Evolutionary conservation across 2,329 filamentous ascomycete genomes (phyloP).

Genomic region (Penicillium capsulatum): DNA sequence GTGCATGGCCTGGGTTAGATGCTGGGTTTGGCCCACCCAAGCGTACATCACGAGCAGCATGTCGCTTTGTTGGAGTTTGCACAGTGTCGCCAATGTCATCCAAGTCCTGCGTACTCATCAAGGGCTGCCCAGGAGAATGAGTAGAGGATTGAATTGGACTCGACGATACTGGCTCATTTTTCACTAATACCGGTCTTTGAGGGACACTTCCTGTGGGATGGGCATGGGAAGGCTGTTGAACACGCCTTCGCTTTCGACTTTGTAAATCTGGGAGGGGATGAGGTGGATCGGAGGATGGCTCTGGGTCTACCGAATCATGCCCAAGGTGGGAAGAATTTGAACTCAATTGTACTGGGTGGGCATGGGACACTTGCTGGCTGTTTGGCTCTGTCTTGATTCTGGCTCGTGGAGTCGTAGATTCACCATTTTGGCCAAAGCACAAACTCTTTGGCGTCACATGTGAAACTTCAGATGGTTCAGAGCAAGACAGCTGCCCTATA

Average conservation of each 20-base stretch:
- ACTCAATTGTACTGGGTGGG: conserved; percentile 5
- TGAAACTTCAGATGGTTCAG: neutral
- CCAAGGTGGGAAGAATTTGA: conserved; percentile 18
- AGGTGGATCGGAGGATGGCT: conserved; percentile 5
- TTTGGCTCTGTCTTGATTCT: conserved; percentile 5
- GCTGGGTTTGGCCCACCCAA: neutral
- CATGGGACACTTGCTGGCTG: conserved; percentile 1
- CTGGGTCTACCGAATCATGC: conserved; percentile 5
- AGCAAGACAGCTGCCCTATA: neutral
- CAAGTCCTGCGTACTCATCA: conserved; percentile 59
- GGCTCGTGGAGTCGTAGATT: neutral
- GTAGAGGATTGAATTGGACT: conserved; percentile 24
- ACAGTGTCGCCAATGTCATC: conserved; percentile 46
- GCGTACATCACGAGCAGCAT: conserved; percentile 7
- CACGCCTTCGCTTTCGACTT: conserved; percentile 24
- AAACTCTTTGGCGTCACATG: too few relatives aligned
- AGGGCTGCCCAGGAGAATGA: conserved; percentile 15
- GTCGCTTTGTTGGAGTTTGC: conserved; percentile 41
- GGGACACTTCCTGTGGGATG: conserved; percentile 8
- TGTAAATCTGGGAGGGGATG: conserved; percentile 4
- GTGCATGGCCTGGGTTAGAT: too few relatives aligned
- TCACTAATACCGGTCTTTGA: conserved; percentile 26
- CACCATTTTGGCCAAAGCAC: too few relatives aligned
- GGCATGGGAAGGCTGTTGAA: neutral
- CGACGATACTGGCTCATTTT: conserved; percentile 36